Conservation (phyloP, 441 rosid genomes). For the Populus hybrid region DNA sequence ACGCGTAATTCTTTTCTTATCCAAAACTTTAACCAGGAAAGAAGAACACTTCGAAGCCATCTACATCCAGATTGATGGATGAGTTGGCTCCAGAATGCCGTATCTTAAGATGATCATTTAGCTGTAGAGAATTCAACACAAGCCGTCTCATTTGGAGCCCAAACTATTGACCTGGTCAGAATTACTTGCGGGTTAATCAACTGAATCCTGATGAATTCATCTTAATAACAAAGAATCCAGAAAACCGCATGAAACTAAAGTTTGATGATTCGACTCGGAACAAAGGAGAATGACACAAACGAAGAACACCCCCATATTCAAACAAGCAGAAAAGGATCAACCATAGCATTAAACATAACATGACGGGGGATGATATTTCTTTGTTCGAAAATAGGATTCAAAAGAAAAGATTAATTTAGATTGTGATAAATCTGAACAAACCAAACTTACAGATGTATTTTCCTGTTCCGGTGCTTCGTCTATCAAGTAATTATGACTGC, state of each 20-base stretch:
- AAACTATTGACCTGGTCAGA: background rate
- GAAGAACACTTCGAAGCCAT: background rate
- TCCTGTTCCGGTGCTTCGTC: background rate
- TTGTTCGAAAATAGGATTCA: background rate
- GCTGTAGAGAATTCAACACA: background rate
- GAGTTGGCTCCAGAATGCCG: background rate
- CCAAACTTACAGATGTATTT: background rate
- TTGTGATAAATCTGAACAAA: background rate
- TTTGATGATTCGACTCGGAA: background rate
- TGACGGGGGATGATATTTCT: background rate
- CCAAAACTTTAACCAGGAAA: background rate
- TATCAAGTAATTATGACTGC: background rate
- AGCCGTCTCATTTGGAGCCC: background rate
- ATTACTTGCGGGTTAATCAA: background rate
- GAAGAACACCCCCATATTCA: too few relatives aligned
- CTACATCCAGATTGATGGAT: background rate
- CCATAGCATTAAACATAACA: too few relatives aligned
- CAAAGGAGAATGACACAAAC: background rate
- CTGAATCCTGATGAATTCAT: background rate
- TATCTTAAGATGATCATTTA: background rate
- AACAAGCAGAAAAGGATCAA: background rate
- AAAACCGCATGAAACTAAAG: background rate
- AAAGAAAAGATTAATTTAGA: background rate
- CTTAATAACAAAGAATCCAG: background rate
- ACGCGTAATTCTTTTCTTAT: background rate